A percentile compares a stretch with the other conserved stretches of the same genome.
Evolutionary conservation across 2,329 filamentous ascomycete genomes (phyloP).

Genomic region (Calonectria ilicicola): DNA sequence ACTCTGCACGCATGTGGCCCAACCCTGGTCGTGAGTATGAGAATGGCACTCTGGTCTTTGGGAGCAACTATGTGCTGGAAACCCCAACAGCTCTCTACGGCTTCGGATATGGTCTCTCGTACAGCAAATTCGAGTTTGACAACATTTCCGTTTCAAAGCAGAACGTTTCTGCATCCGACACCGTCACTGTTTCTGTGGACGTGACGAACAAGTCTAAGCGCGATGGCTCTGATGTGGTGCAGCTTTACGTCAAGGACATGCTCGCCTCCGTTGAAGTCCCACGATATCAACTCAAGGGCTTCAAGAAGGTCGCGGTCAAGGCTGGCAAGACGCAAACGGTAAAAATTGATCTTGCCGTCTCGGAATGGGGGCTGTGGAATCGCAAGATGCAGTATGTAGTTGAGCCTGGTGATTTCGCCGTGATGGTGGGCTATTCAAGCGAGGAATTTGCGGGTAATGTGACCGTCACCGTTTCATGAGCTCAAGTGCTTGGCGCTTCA

Average conservation of each 20-base stretch:
- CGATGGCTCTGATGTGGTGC: constrained; percentile 75
- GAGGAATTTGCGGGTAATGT: constrained; percentile 66
- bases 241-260: constrained; percentile 75
- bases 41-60: constrained; percentile 73
- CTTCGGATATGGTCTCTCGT: constrained; percentile 76
- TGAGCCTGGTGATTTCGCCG: constrained; percentile 75
- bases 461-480: constrained; percentile 62
- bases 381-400: constrained; percentile 79
- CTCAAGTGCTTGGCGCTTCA: neutral
- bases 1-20: constrained; percentile 68
- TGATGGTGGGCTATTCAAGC: constrained; percentile 72
- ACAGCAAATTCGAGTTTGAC: constrained; percentile 72
- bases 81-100: constrained; percentile 70
- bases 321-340: constrained; percentile 69
- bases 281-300: constrained; percentile 74
- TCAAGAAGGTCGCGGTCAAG: constrained; percentile 72
- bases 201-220: constrained; percentile 70
- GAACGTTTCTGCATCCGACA: constrained; percentile 61
- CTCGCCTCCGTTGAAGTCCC: constrained; percentile 73
- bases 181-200: constrained; percentile 68
- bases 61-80: constrained; percentile 73
- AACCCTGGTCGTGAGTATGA: constrained; percentile 64
- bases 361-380: constrained; percentile 68
- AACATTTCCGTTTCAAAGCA: constrained; percentile 63
- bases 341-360: constrained; percentile 65